Conservation (phyloP, 768 basidiomycete genomes). For the Boletus rubroflammeus region DNA sequence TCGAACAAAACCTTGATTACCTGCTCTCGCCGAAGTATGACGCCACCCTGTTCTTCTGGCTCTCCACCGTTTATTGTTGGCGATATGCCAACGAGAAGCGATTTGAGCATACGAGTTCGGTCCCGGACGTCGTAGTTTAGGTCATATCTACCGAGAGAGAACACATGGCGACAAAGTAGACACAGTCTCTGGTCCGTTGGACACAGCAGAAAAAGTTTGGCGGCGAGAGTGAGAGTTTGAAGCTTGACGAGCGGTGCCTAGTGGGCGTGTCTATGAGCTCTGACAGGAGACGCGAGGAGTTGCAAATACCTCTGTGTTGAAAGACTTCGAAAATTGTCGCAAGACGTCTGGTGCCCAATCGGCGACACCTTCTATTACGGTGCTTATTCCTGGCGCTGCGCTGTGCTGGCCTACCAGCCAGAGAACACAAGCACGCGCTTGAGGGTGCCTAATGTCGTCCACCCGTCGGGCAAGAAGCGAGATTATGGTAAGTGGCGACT, state of each 20-base stretch:
- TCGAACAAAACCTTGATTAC: slow-evolving; percentile 75
- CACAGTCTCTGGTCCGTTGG: slow-evolving; percentile 48
- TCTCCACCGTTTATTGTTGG: slow-evolving; percentile 36
- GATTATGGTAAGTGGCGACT: slow-evolving; percentile 62
- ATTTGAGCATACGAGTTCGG: slow-evolving; percentile 73
- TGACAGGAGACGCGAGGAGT: background rate
- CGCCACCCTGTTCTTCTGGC: slow-evolving; percentile 57
- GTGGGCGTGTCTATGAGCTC: background rate
- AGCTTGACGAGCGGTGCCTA: slow-evolving; percentile 71
- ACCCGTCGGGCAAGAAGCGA: slow-evolving; percentile 72
- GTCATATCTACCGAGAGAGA: slow-evolving; percentile 87
- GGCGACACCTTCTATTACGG: slow-evolving; percentile 53
- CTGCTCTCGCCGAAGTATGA: slow-evolving; percentile 80
- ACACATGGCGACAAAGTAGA: slow-evolving; percentile 66
- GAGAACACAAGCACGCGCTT: slow-evolving; percentile 81
- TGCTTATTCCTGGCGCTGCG: slow-evolving; percentile 32
- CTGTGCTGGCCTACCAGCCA: slow-evolving; percentile 95
- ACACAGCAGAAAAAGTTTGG: slow-evolving; percentile 74
- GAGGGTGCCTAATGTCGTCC: slow-evolving; percentile 74
- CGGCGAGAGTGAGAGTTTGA: slow-evolving; percentile 80
- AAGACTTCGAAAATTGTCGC: slow-evolving; percentile 72
- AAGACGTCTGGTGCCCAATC: slow-evolving; percentile 89
- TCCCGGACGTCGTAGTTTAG: slow-evolving; percentile 87
- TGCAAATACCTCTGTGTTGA: slow-evolving; percentile 59
- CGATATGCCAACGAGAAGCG: slow-evolving; percentile 59